Base-by-base conservation (phyloP, 768 basidiomycete genomes). In the Hortiboletus campestris region DNA sequence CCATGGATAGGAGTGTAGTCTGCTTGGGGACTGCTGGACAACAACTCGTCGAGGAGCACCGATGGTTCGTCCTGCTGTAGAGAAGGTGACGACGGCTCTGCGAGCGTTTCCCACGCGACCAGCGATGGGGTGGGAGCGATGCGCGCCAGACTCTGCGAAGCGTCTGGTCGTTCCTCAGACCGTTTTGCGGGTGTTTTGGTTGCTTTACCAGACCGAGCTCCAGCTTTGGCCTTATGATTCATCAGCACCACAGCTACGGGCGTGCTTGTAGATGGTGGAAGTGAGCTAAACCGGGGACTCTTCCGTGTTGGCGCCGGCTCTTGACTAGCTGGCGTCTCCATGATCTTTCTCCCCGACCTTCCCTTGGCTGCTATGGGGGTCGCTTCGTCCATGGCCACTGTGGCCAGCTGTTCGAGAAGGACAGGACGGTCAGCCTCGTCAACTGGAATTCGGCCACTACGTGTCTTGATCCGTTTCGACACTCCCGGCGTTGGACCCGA, bases 381-480 rank as follows among this genome's bases (percentile, higher is more conserved):
- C 54, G 59, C 56, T 46, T 53, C 63, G 49, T 65, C 53, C 51
- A 55, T 53, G 48, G 36, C 50, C 50, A 58, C 62, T 53, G 56
- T n/a, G 41, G 63, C 31, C 32, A 61, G 47, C 56, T 67, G 49
- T 49, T 67, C 55, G 11, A 70, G 39, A 34, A 57, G 59, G 46
- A 69, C 55, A 25, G 68, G 68, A 1, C 11, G 51, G 48, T 73
- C 67, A n/a, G 51, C 54, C 29, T 55, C 64, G 40, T 57, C 55
- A 50, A 63, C 55, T n/a, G 57, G 65, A 35, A 69, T 53, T 50
- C 66, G 72, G 1, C 76, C 76, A 46, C 65, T 57, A 17, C 78
- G 74, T 45, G 72, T 69, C 68, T 74, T 80, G 73, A 78, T 80
- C 46, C 76, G 72, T 44, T 71, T 73, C 14, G 72, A 54, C 12